Conservation (phyloP, 2,329 filamentous ascomycete species). For the Aspergillus aculeatinus region DNA sequence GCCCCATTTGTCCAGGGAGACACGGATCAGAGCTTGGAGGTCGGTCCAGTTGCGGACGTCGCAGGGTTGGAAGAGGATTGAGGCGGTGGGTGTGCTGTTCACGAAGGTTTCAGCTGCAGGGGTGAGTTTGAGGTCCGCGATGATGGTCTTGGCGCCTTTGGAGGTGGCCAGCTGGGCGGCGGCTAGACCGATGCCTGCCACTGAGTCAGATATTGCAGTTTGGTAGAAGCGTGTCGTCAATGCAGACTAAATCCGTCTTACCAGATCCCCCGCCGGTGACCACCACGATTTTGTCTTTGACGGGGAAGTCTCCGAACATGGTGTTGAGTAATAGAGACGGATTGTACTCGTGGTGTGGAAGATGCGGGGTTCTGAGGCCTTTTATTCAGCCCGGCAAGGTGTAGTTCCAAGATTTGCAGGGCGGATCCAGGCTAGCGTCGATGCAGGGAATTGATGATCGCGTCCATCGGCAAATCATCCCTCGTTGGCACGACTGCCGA, state of each 20-base stretch:
- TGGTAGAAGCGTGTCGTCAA: too few species aligned
- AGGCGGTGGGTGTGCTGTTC: neutral
- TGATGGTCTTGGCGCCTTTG: conserved; percentile 4
- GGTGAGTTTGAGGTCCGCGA: conserved; percentile 7
- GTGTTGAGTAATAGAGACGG: neutral
- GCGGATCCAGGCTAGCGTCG: too few species aligned
- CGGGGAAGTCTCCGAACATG: conserved; percentile 16
- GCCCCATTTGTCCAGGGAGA: neutral
- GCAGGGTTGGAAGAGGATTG: conserved; percentile 1
- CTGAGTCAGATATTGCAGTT: neutral
- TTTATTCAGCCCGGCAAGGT: too few species aligned
- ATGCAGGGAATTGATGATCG: neutral
- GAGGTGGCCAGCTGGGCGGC: neutral
- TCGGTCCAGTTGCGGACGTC: conserved; percentile 8
- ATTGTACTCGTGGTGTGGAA: neutral
- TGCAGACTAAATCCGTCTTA: neutral
- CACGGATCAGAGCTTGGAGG: neutral
- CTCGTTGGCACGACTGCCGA: too few species aligned
- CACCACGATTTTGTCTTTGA: conserved; percentile 5
- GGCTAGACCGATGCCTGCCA: conserved; percentile 8
- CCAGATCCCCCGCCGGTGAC: conserved; percentile 7
- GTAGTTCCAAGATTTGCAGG: too few species aligned
- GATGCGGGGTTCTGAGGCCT: neutral
- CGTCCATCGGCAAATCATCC: neutral
- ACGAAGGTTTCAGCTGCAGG: conserved; percentile 4